Conservation (phyloP, 257 asterid species). For the Solanum microdontum region DNA sequence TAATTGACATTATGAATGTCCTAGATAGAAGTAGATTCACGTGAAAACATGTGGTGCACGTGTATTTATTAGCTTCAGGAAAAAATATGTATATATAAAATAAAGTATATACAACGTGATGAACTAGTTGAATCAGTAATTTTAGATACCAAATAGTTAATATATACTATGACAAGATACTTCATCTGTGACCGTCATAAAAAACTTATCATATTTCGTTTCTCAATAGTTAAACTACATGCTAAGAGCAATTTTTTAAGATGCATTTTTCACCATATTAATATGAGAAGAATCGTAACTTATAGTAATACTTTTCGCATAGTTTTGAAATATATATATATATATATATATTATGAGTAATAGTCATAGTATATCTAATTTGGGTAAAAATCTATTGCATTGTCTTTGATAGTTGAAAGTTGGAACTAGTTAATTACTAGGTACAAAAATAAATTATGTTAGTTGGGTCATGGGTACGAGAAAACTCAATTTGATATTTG, state of each 20-base stretch:
- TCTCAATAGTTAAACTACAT: background rate
- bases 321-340: background rate
- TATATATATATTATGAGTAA: background rate
- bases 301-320: background rate
- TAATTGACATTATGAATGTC: background rate
- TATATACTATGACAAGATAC: background rate
- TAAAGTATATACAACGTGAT: accelerated
- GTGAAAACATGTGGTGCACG: accelerated
- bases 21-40: background rate
- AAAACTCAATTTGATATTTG: background rate
- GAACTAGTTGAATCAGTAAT: background rate
- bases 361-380: background rate
- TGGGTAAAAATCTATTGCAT: background rate
- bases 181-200: accelerated
- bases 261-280: background rate
- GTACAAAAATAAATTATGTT: background rate
- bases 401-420: background rate
- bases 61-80: background rate
- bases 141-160: background rate
- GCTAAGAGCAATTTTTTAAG: background rate
- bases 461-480: background rate
- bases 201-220: background rate
- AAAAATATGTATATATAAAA: background rate
- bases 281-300: accelerated
- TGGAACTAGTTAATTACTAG: background rate